Conservation (phyloP, 495 filamentous ascomycete genomes). For the Penicillium bovifimosum region DNA sequence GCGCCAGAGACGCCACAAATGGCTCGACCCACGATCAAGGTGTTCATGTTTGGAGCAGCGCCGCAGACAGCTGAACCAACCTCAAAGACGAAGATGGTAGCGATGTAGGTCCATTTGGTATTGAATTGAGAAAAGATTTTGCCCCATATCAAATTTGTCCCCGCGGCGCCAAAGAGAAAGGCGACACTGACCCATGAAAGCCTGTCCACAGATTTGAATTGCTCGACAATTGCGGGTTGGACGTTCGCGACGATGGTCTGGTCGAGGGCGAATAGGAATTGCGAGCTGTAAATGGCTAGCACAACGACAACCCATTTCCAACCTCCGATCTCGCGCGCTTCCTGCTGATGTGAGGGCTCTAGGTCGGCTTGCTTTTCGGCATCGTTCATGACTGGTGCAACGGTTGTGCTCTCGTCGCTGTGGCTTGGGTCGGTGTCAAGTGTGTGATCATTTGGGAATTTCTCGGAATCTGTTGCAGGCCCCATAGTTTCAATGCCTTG, state of each 20-base stretch:
- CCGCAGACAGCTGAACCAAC: slow-evolving; percentile 32
- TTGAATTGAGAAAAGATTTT: slow-evolving; percentile 19
- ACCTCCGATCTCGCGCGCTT: not conserved
- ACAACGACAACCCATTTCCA: slow-evolving; percentile 9
- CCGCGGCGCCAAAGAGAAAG: slow-evolving; percentile 18
- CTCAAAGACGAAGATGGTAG: slow-evolving; percentile 25
- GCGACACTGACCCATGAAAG: slow-evolving; percentile 23
- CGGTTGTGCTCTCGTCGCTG: too few relatives aligned
- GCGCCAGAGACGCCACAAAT: slow-evolving; percentile 37
- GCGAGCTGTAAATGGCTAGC: slow-evolving; percentile 16
- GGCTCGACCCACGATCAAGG: slow-evolving; percentile 30
- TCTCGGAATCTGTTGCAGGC: too few relatives aligned
- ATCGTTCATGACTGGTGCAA: too few relatives aligned
- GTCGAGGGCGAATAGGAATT: slow-evolving; percentile 35
- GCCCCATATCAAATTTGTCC: slow-evolving; percentile 6
- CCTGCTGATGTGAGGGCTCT: too few relatives aligned
- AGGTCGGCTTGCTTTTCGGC: too few relatives aligned
- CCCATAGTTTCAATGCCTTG: too few relatives aligned
- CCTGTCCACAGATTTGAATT: slow-evolving; percentile 18
- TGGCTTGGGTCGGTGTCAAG: too few relatives aligned
- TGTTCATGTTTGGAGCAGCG: slow-evolving; percentile 25
- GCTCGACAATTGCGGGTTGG: slow-evolving; percentile 23
- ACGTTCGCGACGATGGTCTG: slow-evolving; percentile 38
- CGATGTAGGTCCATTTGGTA: slow-evolving; percentile 27
- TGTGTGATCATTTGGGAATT: too few relatives aligned